Percentiles rank a stretch among this genome's conserved stretches.
Conservation (phyloP, 768 basidiomycete genomes). For the Mrakia frigida region DNA sequence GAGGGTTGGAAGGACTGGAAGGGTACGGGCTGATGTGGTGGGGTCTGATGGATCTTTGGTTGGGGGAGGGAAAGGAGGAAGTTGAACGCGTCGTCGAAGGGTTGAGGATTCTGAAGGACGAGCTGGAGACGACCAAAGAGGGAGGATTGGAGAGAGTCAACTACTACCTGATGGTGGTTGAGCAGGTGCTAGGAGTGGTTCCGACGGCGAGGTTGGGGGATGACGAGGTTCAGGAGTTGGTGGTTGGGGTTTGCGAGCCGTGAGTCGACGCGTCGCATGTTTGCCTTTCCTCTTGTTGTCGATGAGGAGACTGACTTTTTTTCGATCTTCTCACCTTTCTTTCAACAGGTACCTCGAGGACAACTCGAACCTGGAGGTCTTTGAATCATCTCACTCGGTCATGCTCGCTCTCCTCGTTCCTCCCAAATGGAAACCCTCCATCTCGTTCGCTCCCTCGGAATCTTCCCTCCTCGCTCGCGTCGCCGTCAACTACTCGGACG, state of each 20-base stretch:
- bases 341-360: slow-evolving; percentile 17
- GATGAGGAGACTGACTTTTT: too few relatives aligned
- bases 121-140: slow-evolving; percentile 1
- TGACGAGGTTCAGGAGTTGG: background rate
- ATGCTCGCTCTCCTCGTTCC: slow-evolving; percentile 17
- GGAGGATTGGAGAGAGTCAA: slow-evolving; percentile 36
- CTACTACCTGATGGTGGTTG: slow-evolving; percentile 37
- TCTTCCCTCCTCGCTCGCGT: slow-evolving; percentile 60
- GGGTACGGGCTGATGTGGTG: slow-evolving; percentile 39
- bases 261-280: background rate
- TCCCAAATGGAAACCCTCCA: slow-evolving; percentile 7
- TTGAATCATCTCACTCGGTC: slow-evolving; percentile 28
- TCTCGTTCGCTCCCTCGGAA: slow-evolving; percentile 54
- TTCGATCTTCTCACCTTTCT: too few relatives aligned
- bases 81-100: background rate
- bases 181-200: slow-evolving; percentile 31
- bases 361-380: slow-evolving; percentile 11
- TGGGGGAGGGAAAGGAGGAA: background rate
- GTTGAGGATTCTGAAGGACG: background rate
- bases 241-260: background rate
- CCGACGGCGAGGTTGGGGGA: background rate
- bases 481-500: slow-evolving; percentile 61
- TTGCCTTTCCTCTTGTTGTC: too few relatives aligned
- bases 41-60: slow-evolving; percentile 40
- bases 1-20: slow-evolving; percentile 37